Evolutionary conservation across 495 filamentous ascomycete genomes (phyloP), one percentile per base, ranked within the genome.

Genomic region (Xylaria longipes): DNA sequence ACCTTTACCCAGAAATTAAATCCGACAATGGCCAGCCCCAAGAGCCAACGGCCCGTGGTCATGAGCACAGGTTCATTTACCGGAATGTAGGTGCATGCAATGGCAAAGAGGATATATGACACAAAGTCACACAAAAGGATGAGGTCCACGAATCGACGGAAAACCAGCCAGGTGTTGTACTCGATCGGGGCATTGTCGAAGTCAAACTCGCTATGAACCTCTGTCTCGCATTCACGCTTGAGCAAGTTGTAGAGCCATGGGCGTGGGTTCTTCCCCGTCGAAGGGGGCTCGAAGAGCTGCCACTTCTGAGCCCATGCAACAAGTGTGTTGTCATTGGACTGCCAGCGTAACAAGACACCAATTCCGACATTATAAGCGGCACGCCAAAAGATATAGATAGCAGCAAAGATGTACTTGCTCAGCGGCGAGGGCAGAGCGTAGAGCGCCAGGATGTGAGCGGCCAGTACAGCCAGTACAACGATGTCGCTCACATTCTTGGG

Each of bases 1-100:
- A 99, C 85, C 83, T 99, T 99, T 67, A 99, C 96, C 97, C 97
- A 99, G 22, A 98, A 88, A 81, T 99, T 99, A 87, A 99, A 98
- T 68, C 91, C 86, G 64, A 99, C 90, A n/a, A 97, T 83, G 22
- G 87, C 82, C 66, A 93, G 88, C 27, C 97, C 96, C 43, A 89
- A 85, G n/a, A 86, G 73, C 96, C 97, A 99, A 72, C 96, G 91
- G 68, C 89, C 84, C 46, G 87, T 73, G 54, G 90, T 91, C 83
- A 95, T 90, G 65, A 84, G 73, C 64, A 91, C 72, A 62, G 85
- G 87, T 84, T 99, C 96, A 65, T 87, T 88, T 15, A 74, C 84
- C 11, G 97, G 96, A 60, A 84, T 88, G 76, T 89, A 86, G 66
- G 89, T 91, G 82, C 96, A 98, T 41, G 95, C 93, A 63, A 97